Base-by-base conservation (phyloP, 139 green algal species). In the Chlamydomonas asymmetrica region DNA sequence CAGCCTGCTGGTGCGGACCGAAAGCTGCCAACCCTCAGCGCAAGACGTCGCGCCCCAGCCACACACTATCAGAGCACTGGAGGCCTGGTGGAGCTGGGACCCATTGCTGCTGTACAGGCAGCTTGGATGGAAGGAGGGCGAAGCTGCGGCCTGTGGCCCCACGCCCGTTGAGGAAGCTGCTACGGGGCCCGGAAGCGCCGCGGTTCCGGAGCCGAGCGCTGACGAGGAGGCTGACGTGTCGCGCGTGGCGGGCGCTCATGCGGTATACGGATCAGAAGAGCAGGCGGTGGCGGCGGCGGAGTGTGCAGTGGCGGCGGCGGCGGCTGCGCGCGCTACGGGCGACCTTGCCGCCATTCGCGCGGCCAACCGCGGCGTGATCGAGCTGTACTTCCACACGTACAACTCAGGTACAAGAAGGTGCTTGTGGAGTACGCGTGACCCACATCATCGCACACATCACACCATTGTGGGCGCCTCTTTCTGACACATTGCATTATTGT, bases 381-480 rank as follows among this genome's bases (percentile, higher is more conserved):
- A 76, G 41, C 39, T 76, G 5, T 76, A 76, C 70, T 76, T 76
- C 57, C 70, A 76, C 70, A 76, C 70, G 5, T 76, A 76, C 54
- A 76, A 76, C 68, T 66, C 37, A 9, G 63, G 63, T 70, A 40
- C 9, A n/a, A n/a, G n/a, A n/a, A n/a, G n/a, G n/a, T n/a, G n/a
- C n/a, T n/a, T n/a, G 63, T 29, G 39, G 18, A 38, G 40, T 49
- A 35, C 48, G 18, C 10, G 50, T 39, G n/a, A 54, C 34, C 56
- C 31, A 38, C 56, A 63, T 63, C 56, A 63, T 63, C 56, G 34
- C 34, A 25, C 31, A 38, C 56, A 63, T 63, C 56, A 63, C 56
- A 63, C 34, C 56, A 63, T 63, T n/a, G 34, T 63, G 27, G 34
- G 31, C 56, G 34, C 34, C 56, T 38, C 34, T n/a, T 38, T 63